Base-by-base conservation (phyloP, 441 rosid species). In the Raphanus hybrid region DNA sequence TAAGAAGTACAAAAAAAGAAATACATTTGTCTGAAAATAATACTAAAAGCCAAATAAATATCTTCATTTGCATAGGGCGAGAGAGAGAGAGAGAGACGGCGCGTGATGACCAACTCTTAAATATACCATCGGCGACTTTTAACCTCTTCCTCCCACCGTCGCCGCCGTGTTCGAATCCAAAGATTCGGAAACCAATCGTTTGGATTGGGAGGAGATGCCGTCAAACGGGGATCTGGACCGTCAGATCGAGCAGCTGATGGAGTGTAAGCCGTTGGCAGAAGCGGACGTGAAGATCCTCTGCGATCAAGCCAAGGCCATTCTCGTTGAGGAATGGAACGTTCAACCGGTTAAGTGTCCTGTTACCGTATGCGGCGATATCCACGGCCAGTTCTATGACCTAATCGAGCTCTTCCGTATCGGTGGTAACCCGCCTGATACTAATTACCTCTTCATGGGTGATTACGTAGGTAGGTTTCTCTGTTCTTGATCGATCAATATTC, bases 341-440 rank as follows among this genome's bases (percentile, higher is more conserved):
- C 99, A 96, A 84, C 94, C 97, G 41, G 98, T 96, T 43, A 96
- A 93, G 84, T 96, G 99, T 84, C 99, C 99, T 27, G 99, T 95
- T 66, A 95, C 99, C 63, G 94, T 93, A n/a, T 95, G 98, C 71
- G 99, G 99, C 12, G 99, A 95, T 83, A 95, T 95, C 69, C 99
- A 95, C 71, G 99, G 98, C 1, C 99, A 96, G 84, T 96, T 96
- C 78, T 92, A 96, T 69, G 99, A 96, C 85, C 94, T 96, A 71
- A 80, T 96, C 74, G 99, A 96, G 88, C 97, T 96, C 27, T 96
- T 96, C 75, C 85, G 90, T 57, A 96, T 96, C 23, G 99, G 99
- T 16, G 99, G 99, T 79, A 91, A 88, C 74, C 86, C 98, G 18
- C 99, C 99, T 0, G 97, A 96, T 58, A 96, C 99, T 45, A 96